phyloP scores from a whole-genome alignment of 805 yeast species.

The Cyberlindnera veronae region DNA sequence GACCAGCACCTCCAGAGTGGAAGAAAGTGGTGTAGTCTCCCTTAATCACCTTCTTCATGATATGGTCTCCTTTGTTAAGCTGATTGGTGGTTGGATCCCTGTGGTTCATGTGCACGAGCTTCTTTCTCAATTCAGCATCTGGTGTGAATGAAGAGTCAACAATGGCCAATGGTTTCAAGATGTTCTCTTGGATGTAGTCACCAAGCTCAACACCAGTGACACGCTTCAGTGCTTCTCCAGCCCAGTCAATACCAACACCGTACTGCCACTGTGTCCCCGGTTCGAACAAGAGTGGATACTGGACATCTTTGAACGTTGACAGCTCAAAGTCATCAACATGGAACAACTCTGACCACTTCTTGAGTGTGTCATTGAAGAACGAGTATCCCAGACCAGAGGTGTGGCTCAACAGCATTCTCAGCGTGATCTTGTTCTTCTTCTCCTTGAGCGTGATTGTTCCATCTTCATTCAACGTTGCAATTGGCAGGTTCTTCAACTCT shows the following conservation, averaged over 20 bases:
- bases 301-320: constrained; percentile 12
- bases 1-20: constrained; percentile 43
- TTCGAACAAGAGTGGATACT: constrained; percentile 30
- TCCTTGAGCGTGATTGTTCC: constrained; percentile 24
- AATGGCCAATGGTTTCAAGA: constrained; percentile 31
- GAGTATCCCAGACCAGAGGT: constrained; percentile 38
- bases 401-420: constrained; percentile 34
- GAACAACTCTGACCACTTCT: constrained; percentile 21
- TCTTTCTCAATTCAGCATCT: constrained; percentile 15
- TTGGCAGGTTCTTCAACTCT: constrained; percentile 28
- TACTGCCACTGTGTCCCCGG: constrained; percentile 38
- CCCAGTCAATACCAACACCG: constrained; percentile 36
- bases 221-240: constrained; percentile 31
- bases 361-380: constrained; percentile 26
- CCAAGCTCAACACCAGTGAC: constrained; percentile 30
- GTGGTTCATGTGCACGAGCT: constrained; percentile 25
- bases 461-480: constrained; percentile 25
- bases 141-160: constrained; percentile 27
- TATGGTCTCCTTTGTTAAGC: constrained; percentile 15
- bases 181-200: constrained; percentile 27
- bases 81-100: constrained; percentile 20
- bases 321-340: constrained; percentile 20
- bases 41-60: constrained; percentile 5
- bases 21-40: constrained; percentile 10
- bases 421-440: constrained; percentile 31